These are phyloP conservation scores for Aphanomyces stellatus DNA, from an alignment of 352 stramenopile genomes.

Conservation along the genomic window DNA sequence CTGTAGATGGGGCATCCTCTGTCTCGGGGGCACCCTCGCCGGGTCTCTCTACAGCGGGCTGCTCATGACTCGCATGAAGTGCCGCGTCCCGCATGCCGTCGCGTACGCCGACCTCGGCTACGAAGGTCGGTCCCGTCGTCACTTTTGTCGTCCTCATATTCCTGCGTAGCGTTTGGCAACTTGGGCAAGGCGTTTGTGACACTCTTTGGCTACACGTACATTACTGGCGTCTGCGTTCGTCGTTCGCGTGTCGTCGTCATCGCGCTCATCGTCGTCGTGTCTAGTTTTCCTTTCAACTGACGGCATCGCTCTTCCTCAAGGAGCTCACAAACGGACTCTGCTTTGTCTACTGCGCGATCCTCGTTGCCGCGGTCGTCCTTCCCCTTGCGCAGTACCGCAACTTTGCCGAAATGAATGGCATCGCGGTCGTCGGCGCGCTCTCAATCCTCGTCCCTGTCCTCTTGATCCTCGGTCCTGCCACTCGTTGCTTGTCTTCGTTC, in stretches of 20 bases:
- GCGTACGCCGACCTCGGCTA: slow-evolving; percentile 13
- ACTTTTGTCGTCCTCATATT: not conserved
- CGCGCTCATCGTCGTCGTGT: not conserved
- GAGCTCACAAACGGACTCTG: slow-evolving; percentile 13
- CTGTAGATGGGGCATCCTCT: slow-evolving; percentile 9
- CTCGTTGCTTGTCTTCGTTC: not conserved
- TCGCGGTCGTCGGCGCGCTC: slow-evolving; percentile 11
- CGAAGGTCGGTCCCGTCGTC: not conserved
- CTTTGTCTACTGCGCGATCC: slow-evolving; percentile 17
- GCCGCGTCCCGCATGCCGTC: slow-evolving; percentile 1
- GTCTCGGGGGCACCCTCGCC: slow-evolving; percentile 1
- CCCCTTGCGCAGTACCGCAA: slow-evolving; percentile 18
- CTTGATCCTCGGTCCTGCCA: slow-evolving; percentile 17
- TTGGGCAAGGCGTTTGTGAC: slow-evolving; percentile 13
- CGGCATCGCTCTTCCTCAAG: slow-evolving; percentile 15
- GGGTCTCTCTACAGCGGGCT: slow-evolving; percentile 18
- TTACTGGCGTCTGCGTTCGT: slow-evolving; percentile 11
- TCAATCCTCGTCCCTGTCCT: slow-evolving; percentile 11
- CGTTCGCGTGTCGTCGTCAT: not conserved
- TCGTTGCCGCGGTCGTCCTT: slow-evolving; percentile 8
- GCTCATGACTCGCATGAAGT: slow-evolving; percentile 20
- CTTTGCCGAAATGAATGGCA: slow-evolving; percentile 16
- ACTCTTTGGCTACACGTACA: slow-evolving; percentile 20
- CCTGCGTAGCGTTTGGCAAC: slow-evolving; percentile 10
- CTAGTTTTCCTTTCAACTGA: slow-evolving; percentile 19